phyloP scores from a whole-genome alignment of 805 yeast genomes.

The Yarrowia keelungensis region DNA sequence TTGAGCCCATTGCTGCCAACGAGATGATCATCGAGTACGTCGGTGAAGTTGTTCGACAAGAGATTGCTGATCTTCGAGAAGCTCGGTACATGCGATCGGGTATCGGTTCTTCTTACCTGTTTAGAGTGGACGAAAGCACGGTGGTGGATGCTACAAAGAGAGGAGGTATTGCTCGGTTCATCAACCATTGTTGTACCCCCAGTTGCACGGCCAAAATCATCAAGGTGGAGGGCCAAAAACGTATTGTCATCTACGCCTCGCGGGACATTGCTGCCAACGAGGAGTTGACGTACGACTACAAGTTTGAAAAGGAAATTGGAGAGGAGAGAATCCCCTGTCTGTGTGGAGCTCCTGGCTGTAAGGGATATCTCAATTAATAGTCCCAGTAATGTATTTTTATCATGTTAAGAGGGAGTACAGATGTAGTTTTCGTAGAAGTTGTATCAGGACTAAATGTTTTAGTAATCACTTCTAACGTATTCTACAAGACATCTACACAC shows the following conservation, averaged over 20 bases:
- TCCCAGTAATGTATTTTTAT: conserved; percentile 30
- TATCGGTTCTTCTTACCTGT: conserved; percentile 92
- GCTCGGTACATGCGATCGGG: conserved; percentile 85
- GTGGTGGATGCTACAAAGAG: conserved; percentile 97
- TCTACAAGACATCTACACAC: no score
- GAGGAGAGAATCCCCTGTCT: conserved; percentile 89
- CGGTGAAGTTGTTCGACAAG: conserved; percentile 92
- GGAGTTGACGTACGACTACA: conserved; percentile 94
- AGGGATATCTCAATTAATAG: conserved; percentile 82
- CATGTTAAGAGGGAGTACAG: not conserved
- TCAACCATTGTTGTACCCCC: conserved; percentile 97
- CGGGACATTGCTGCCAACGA: conserved; percentile 79
- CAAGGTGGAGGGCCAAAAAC: conserved; percentile 89
- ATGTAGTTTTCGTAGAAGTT: no score
- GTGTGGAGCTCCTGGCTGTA: conserved; percentile 95
- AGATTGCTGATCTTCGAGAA: conserved; percentile 92
- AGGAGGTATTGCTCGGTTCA: conserved; percentile 92
- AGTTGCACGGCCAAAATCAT: conserved; percentile 97
- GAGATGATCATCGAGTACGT: conserved; percentile 99
- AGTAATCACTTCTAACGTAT: no score
- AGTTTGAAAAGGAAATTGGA: conserved; percentile 88
- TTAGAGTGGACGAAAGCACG: conserved; percentile 90
- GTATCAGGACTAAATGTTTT: no score
- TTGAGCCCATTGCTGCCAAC: conserved; percentile 92
- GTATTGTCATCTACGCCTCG: conserved; percentile 93